A percentile compares a stretch with the other conserved stretches of the same genome.
These are phyloP conservation scores for Phycomyces nitens DNA, from an alignment of 192 early-diverging fungal genomes.

Conservation along the genomic window DNA sequence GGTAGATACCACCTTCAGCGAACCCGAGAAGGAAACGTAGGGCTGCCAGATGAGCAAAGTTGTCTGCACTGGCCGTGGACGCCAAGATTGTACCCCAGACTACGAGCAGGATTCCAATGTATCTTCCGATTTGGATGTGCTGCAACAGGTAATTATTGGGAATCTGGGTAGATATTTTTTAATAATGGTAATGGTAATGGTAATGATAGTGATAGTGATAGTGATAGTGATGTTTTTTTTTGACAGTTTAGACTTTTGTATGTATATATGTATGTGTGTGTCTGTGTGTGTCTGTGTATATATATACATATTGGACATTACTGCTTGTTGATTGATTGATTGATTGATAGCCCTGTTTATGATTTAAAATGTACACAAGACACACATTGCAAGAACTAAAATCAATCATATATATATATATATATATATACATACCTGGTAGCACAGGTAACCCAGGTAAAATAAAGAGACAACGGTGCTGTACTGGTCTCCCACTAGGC, in stretches of 20 bases:
- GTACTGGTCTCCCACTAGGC: constrained; percentile 10
- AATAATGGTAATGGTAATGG: no score
- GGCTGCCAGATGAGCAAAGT: constrained; percentile 22
- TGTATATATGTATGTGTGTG: no score
- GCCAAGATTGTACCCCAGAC: constrained; percentile 15
- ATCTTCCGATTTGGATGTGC: constrained; percentile 10
- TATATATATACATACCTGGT: not conserved
- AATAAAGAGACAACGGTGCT: constrained; percentile 23
- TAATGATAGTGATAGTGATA: no score
- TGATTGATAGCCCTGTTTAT: no score
- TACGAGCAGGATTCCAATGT: constrained; percentile 15
- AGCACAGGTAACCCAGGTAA: constrained; percentile 23
- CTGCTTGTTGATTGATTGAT: no score
- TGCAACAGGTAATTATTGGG: constrained; percentile 29
- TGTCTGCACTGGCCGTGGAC: constrained; percentile 1
- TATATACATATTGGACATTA: no score
- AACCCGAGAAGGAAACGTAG: constrained; percentile 27
- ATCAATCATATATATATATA: no score
- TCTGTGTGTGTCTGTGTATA: no score
- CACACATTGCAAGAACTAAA: no score
- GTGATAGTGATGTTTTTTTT: no score
- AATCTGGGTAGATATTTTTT: not conserved
- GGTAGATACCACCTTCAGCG: constrained; percentile 22
- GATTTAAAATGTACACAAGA: no score
- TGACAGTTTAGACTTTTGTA: no score